Evolutionary conservation across 1,284 basidiomycete species (phyloP), one percentile per base, ranked within the genome.

Genomic region (Phellinidium pouzarii): DNA sequence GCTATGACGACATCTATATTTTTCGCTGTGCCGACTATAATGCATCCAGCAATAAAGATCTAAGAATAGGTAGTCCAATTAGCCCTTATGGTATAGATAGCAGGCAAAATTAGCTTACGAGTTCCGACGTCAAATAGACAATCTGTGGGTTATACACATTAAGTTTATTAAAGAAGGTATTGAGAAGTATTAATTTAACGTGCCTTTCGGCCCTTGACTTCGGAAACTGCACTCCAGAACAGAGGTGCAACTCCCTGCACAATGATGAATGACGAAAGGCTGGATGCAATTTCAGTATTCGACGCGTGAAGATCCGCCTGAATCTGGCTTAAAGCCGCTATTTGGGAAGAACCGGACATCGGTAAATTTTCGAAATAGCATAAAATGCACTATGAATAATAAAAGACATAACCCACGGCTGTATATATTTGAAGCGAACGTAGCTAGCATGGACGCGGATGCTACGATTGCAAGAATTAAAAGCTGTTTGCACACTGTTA

Each of bases 121-220:
- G 58, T 50, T 69, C 68, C 1, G 87, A 83, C 1, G 75, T 60
- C 3, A 90, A 61, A 62, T 91, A 91, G 5, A 90, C 79, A 19
- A 76, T 61, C 82, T 87, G 58, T 4, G 25, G 42, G 43, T 38
- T 14, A 5, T 20, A 7, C 14, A 6, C 17, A 1, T 31, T 19
- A 46, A 12, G 8, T 11, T 4, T 3, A 29, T 14, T 46, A 12
- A 8, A 54, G n/a, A n/a, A n/a, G n/a, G n/a, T 4, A 34, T 52
- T 9, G 42, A 23, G 20, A 36, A 43, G 12, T 41, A 41, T 46
- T 47, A 43, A 53, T 59, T 29, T 4, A 37, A 65, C 72, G 26
- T 59, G 84, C 84, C 74, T 88, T 91, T 45, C 91, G 73, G 4
- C 90, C 91, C 58, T 81, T 83, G 46, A 94, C 78, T 65, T 94